Evolutionary conservation across 169 alveolate species (phyloP), one percentile per base, ranked within the genome.

Genomic region (Plasmodium fragile): DNA sequence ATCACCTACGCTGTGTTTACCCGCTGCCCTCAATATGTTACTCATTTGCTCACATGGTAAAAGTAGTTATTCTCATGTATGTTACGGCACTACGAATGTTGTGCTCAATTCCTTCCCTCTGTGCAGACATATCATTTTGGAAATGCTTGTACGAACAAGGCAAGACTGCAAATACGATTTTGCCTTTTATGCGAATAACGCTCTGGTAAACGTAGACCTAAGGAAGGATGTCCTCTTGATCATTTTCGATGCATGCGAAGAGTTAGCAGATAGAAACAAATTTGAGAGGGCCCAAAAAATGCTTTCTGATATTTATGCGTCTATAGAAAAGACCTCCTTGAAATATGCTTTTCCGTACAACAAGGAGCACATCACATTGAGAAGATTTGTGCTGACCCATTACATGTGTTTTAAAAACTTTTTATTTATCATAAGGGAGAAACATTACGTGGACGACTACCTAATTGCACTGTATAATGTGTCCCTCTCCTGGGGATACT

Each of bases 131-230:
- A 28, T 73, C 7, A 72, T 83, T 49, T 55, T 83, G 28, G 79
- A 83, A 30, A 83, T 83, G 73, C 77, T 83, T 8, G 41, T 71
- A 32, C 75, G 41, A 34, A 45, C 92, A 45, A 71, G 79, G 13
- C 83, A 72, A 32, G 92, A 83, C 36, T 83, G 77, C 92, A 83
- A 72, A 32, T 72, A 83, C 25, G 65, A 22, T 22, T 83, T 83
- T 72, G 30, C 77, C 41, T 83, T 72, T 83, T 83, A 83, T 45
- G 25, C 45, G 34, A 25, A 83, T 32, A 72, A 83, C 52, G 70
- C 73, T 32, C 10, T 83, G 28, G 28, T 10, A 34, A 49, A 59
- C 18, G 28, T 73, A 3, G 59, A 83, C 53, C 18, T 83, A 22
- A 59, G 52, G 41, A 72, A 71, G 70, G 84, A 83, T 49, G 72